phyloP scores from a whole-genome alignment of 371 early-diverging fungal species.

The Mortierella sp. region DNA sequence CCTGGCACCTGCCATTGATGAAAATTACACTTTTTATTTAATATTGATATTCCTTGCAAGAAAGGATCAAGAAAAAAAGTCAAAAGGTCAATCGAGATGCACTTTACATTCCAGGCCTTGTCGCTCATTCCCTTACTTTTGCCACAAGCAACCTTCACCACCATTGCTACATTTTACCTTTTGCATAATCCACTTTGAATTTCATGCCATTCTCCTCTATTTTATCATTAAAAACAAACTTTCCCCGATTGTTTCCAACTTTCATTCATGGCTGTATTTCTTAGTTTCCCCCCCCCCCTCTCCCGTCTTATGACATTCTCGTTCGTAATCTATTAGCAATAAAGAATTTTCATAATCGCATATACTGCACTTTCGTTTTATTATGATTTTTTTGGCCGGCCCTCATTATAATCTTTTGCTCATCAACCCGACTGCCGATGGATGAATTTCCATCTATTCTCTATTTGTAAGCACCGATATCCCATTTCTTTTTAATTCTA shows the following conservation, averaged over 20 bases:
- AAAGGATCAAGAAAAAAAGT: no score
- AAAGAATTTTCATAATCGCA: slow-evolving; percentile 33
- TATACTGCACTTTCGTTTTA: slow-evolving; percentile 10
- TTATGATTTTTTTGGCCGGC: slow-evolving; percentile 16
- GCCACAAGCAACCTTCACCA: no score
- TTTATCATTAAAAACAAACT: no score
- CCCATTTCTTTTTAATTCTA: slow-evolving; percentile 4
- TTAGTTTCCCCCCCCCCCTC: not conserved
- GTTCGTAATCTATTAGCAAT: not conserved
- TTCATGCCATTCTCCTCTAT: no score
- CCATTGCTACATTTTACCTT: no score
- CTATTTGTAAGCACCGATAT: not conserved
- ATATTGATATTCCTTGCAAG: no score
- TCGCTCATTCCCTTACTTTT: no score
- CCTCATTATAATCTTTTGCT: slow-evolving; percentile 9
- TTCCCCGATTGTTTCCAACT: not conserved
- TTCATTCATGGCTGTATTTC: not conserved
- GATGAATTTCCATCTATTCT: slow-evolving; percentile 17
- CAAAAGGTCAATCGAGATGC: no score
- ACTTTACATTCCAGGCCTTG: no score
- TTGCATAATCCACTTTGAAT: no score
- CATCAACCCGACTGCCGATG: slow-evolving; percentile 17
- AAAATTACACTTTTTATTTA: no score
- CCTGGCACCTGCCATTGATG: not conserved
- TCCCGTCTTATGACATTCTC: no score